phyloP scores from a whole-genome alignment of 192 early-diverging fungal species.

The Coemansia sp. region DNA sequence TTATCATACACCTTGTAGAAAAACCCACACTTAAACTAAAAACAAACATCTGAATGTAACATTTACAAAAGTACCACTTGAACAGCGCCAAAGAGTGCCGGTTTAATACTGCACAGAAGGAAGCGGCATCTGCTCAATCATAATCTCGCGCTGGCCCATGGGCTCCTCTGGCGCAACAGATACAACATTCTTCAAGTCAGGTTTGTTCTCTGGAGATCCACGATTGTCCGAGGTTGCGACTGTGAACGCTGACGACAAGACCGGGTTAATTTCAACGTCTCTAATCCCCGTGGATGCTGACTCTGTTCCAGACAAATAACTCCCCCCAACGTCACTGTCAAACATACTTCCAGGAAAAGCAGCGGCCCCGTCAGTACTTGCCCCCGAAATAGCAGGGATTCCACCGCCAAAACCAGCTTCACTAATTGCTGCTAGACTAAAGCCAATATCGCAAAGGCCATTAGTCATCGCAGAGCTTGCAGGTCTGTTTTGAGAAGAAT shows the following conservation, averaged over 20 bases:
- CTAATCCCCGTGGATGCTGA: background rate
- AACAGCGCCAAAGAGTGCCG: background rate
- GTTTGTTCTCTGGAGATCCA: background rate
- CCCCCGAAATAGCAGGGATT: background rate
- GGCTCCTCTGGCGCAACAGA: slow-evolving; percentile 33
- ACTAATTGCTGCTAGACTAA: background rate
- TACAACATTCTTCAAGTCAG: slow-evolving; percentile 11
- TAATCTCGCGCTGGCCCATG: slow-evolving; percentile 41
- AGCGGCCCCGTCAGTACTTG: background rate
- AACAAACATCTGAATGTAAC: background rate
- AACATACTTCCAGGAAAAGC: background rate
- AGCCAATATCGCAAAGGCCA: background rate
- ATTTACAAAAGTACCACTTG: background rate
- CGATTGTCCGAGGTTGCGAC: background rate
- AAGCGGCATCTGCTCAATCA: slow-evolving; percentile 39
- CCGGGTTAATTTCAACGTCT: background rate
- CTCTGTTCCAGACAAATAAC: background rate
- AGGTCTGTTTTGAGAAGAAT: background rate
- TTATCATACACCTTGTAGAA: background rate
- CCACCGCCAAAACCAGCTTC: background rate
- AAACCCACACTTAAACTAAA: background rate
- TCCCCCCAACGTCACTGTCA: background rate
- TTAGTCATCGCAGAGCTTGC: background rate
- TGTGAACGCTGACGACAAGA: background rate
- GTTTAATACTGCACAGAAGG: slow-evolving; percentile 15